phyloP scores from a whole-genome alignment of 2,329 filamentous ascomycete genomes.

The Colletotrichum ledebouriae region DNA sequence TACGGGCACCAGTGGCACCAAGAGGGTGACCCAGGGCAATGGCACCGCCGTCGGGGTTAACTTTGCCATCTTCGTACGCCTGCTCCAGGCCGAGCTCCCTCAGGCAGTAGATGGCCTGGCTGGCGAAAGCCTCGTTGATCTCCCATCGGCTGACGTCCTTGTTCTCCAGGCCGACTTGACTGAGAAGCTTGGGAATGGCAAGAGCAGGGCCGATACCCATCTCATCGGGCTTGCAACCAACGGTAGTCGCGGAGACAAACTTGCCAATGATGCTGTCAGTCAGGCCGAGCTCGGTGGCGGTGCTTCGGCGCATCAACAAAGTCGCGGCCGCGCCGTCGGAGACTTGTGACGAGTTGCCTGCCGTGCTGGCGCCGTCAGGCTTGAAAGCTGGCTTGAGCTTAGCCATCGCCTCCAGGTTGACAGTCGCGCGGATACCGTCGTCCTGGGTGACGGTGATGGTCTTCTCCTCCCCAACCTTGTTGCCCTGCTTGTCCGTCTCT shows the following conservation, averaged over 20 bases:
- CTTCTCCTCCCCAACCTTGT: conserved; percentile 67
- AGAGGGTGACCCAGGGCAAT: conserved; percentile 95
- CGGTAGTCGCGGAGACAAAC: conserved; percentile 82
- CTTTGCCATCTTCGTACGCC: conserved; percentile 73
- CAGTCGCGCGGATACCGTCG: conserved; percentile 82
- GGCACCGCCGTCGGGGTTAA: conserved; percentile 93
- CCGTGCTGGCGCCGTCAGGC: conserved; percentile 80
- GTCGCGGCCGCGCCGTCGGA: conserved; percentile 89
- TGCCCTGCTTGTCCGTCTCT: conserved; percentile 72
- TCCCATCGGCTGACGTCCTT: conserved; percentile 88
- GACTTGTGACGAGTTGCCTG: conserved; percentile 88
- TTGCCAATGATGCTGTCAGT: conserved; percentile 79
- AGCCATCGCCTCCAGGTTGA: conserved; percentile 77
- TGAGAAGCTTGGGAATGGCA: conserved; percentile 86
- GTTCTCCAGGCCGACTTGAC: conserved; percentile 73
- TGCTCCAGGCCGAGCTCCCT: conserved; percentile 76
- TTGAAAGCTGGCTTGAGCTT: conserved; percentile 90
- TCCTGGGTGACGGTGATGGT: conserved; percentile 79
- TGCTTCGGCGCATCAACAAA: conserved; percentile 87
- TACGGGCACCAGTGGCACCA: conserved; percentile 87
- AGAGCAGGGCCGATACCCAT: conserved; percentile 93
- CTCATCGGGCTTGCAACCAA: conserved; percentile 88
- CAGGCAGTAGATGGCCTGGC: conserved; percentile 78
- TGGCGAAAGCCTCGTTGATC: conserved; percentile 87
- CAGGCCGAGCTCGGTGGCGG: conserved; percentile 80